These are phyloP conservation scores for Pythium apleroticum DNA, from an alignment of 352 stramenopile genomes.

Conservation along the genomic window DNA sequence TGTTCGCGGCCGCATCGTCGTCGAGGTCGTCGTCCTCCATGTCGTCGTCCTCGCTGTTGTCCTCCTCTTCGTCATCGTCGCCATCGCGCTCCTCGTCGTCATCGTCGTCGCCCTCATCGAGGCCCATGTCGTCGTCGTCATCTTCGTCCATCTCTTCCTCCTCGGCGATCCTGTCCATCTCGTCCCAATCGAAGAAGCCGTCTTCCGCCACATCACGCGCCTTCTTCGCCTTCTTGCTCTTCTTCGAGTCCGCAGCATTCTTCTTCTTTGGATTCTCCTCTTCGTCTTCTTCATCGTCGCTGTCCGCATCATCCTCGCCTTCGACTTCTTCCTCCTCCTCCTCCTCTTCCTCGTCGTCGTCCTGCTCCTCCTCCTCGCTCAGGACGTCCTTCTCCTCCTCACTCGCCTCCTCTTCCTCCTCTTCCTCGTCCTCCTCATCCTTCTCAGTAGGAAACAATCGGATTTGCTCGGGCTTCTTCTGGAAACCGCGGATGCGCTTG, in stretches of 20 bases:
- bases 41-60: conserved; percentile 74
- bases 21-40: conserved; percentile 63
- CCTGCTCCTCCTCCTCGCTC: conserved; percentile 26
- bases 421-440: conserved; percentile 32
- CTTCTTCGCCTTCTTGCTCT: conserved; percentile 55
- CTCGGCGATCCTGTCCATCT: conserved; percentile 84
- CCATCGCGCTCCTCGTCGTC: conserved; percentile 55
- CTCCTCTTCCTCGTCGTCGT: conserved; percentile 32
- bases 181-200: conserved; percentile 86
- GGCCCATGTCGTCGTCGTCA: conserved; percentile 41
- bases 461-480: conserved; percentile 59
- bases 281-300: conserved; percentile 37
- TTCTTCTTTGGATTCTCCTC: conserved; percentile 27
- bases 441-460: conserved; percentile 60
- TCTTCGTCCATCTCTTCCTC: conserved; percentile 58
- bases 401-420: conserved; percentile 27
- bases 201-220: conserved; percentile 69
- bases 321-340: conserved; percentile 33
- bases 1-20: conserved; percentile 33
- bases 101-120: conserved; percentile 43
- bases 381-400: conserved; percentile 26
- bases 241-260: conserved; percentile 20
- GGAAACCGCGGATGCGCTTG: conserved; percentile 68
- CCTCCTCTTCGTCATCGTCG: conserved; percentile 51
- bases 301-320: conserved; percentile 24